Conservation (phyloP, 2,329 filamentous ascomycete genomes). For the Colletotrichum magnum region DNA sequence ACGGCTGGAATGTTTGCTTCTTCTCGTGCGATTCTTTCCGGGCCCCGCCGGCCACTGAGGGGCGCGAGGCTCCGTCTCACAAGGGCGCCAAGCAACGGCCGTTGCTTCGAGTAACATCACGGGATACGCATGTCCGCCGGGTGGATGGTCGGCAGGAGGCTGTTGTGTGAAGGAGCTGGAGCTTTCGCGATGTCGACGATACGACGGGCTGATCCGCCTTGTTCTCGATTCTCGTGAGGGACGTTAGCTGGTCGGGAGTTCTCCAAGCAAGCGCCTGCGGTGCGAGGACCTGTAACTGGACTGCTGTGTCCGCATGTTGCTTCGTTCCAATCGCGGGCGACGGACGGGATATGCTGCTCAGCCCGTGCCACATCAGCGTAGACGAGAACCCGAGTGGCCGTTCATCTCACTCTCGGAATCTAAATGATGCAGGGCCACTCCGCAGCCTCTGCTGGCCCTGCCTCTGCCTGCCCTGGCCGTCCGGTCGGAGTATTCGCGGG, state of each 20-base stretch:
- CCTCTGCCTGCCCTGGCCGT: constrained; percentile 11
- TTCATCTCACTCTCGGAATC: constrained; percentile 3
- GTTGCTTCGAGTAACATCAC: constrained; percentile 34
- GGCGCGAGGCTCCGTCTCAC: constrained; percentile 25
- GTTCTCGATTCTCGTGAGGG: constrained; percentile 3
- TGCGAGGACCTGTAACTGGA: constrained; percentile 8
- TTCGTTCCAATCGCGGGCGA: background rate
- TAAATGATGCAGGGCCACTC: constrained; percentile 11
- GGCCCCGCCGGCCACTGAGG: constrained; percentile 12
- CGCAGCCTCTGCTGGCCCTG: constrained; percentile 9
- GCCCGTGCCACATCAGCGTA: constrained; percentile 3
- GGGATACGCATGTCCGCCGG: background rate
- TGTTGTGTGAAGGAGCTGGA: constrained; percentile 31
- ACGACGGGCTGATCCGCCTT: background rate
- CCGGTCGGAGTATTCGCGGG: constrained; percentile 12
- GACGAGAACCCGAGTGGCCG: constrained; percentile 11
- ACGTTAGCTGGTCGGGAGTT: background rate
- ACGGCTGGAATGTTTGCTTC: constrained; percentile 35
- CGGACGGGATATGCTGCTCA: background rate
- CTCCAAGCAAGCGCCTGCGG: constrained; percentile 28
- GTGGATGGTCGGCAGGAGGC: background rate
- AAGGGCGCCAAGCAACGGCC: constrained; percentile 18
- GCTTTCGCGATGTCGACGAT: background rate
- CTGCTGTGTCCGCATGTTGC: constrained; percentile 18
- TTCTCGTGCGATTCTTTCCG: constrained; percentile 25